A percentile compares a stretch with the other conserved stretches of the same genome.
Evolutionary conservation across 2,329 filamentous ascomycete species (phyloP).

Genomic region (Myrmaecium sp.): DNA sequence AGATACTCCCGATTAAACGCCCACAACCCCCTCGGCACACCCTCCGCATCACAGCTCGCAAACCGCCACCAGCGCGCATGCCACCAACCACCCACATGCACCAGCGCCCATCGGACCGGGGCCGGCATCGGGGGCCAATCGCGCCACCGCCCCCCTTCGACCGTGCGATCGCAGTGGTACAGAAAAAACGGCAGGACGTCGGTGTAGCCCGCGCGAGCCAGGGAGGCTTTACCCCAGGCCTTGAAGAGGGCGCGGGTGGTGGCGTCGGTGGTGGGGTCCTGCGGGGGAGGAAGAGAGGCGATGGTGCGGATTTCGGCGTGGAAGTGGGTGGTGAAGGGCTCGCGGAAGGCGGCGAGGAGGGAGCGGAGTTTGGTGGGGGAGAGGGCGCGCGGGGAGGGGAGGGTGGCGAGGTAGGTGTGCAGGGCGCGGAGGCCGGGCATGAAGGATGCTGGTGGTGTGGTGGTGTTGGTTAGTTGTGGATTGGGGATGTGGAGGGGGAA

Average conservation of each 20-base stretch:
- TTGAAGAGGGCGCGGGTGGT: conserved; percentile 37
- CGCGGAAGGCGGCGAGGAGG: conserved; percentile 15
- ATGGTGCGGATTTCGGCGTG: conserved; percentile 18
- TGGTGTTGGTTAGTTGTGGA: no score
- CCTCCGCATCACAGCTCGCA: conserved; percentile 40
- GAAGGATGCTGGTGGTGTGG: conserved; percentile 11
- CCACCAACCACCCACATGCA: conserved; percentile 40
- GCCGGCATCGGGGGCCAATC: conserved; percentile 49
- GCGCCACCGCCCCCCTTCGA: conserved; percentile 42
- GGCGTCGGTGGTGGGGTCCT: conserved; percentile 26
- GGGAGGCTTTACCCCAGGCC: conserved; percentile 44
- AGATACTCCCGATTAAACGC: no score
- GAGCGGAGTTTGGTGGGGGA: conserved; percentile 9
- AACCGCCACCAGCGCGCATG: conserved; percentile 47
- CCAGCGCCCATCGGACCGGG: conserved; percentile 41
- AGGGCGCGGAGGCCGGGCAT: conserved; percentile 11
- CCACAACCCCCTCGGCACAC: conserved; percentile 37
- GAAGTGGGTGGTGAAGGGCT: conserved; percentile 15
- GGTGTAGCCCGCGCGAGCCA: conserved; percentile 41
- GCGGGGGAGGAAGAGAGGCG: conserved; percentile 29
- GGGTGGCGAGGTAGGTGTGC: conserved; percentile 10
- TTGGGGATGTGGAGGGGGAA: no score
- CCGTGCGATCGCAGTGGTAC: conserved; percentile 42
- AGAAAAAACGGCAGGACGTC: conserved; percentile 50
- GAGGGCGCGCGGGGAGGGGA: conserved; percentile 10